phyloP scores from a whole-genome alignment of 257 asterid genomes.

The Solanum stenotomum region DNA sequence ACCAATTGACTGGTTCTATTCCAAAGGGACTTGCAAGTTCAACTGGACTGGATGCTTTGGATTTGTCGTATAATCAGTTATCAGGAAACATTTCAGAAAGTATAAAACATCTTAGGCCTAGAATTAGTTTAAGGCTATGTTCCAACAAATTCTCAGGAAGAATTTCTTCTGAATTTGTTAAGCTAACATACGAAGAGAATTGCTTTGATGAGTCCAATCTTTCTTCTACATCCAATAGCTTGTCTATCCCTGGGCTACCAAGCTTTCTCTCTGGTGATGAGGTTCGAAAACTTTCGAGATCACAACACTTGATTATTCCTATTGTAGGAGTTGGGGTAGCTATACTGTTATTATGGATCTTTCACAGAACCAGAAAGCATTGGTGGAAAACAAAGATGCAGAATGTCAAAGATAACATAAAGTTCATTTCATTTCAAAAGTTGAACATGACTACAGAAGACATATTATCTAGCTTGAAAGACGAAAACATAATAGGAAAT shows the following conservation, averaged over 20 bases:
- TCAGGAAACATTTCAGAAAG: conserved; percentile 11
- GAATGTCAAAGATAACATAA: conserved; percentile 48
- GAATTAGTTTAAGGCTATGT: conserved; percentile 5
- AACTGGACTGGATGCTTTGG: conserved; percentile 1
- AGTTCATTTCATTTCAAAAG: conserved; percentile 63
- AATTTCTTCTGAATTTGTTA: conserved; percentile 18
- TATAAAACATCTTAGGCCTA: conserved; percentile 1
- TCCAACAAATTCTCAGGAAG: conserved; percentile 15
- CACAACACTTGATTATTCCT: not conserved
- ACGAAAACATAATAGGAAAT: conserved; percentile 36
- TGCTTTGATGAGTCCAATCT: conserved; percentile 21
- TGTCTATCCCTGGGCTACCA: not conserved
- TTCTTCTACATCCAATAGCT: conserved; percentile 4
- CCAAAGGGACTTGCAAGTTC: not conserved
- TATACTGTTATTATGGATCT: conserved; percentile 3
- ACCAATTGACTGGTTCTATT: conserved; percentile 14
- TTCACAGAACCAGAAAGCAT: conserved; percentile 30
- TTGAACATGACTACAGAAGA: conserved; percentile 26
- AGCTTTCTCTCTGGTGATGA: not conserved
- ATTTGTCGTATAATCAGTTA: conserved; percentile 23
- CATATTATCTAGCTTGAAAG: conserved; percentile 35
- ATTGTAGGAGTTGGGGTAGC: not conserved
- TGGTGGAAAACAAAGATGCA: conserved; percentile 31
- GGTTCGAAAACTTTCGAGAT: not conserved
- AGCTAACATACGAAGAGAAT: not conserved